A percentile compares a stretch with the other conserved stretches of the same genome.
These are phyloP conservation scores for Albophoma yamanashiensis DNA, from an alignment of 2,329 filamentous ascomycete genomes.

Conservation along the genomic window DNA sequence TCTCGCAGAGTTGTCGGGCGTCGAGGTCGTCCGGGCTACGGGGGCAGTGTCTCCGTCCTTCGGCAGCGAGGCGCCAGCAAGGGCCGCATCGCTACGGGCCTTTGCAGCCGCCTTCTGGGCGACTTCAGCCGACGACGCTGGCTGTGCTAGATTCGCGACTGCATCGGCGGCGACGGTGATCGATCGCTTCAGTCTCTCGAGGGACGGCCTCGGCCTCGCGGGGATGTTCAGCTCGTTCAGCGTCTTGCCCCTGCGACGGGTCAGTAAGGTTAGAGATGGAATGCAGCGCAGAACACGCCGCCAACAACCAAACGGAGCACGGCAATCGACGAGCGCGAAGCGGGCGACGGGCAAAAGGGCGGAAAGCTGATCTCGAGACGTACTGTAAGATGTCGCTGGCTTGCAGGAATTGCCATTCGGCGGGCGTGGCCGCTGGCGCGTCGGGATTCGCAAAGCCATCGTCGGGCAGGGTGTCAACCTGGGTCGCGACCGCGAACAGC, in stretches of 20 bases:
- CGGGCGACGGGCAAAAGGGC: conserved; percentile 6
- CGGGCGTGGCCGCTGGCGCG: conserved; percentile 39
- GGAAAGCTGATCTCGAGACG: conserved; percentile 18
- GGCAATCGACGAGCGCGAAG: conserved; percentile 7
- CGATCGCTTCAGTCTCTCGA: conserved; percentile 30
- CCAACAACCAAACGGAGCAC: background rate
- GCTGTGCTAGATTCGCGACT: conserved; percentile 6
- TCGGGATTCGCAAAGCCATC: conserved; percentile 45
- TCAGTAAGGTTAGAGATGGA: conserved; percentile 7
- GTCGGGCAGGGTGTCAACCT: conserved; percentile 50
- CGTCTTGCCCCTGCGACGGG: conserved; percentile 22
- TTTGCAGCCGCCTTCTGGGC: conserved; percentile 4
- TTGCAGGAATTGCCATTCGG: conserved; percentile 45
- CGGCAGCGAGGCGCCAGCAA: conserved; percentile 4
- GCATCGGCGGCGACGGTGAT: conserved; percentile 18
- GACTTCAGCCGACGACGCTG: conserved; percentile 1
- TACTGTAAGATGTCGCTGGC: conserved; percentile 51
- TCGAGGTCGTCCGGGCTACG: conserved; percentile 4
- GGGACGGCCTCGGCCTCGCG: conserved; percentile 31
- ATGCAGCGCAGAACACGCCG: background rate
- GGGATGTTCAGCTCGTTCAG: conserved; percentile 45
- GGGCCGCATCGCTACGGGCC: conserved; percentile 5
- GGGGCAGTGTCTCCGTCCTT: conserved; percentile 6
- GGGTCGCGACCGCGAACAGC: conserved; percentile 71
- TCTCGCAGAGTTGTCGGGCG: conserved; percentile 6